phyloP scores from a whole-genome alignment of 1,284 basidiomycete genomes.

The Boletus chippewaensis region DNA sequence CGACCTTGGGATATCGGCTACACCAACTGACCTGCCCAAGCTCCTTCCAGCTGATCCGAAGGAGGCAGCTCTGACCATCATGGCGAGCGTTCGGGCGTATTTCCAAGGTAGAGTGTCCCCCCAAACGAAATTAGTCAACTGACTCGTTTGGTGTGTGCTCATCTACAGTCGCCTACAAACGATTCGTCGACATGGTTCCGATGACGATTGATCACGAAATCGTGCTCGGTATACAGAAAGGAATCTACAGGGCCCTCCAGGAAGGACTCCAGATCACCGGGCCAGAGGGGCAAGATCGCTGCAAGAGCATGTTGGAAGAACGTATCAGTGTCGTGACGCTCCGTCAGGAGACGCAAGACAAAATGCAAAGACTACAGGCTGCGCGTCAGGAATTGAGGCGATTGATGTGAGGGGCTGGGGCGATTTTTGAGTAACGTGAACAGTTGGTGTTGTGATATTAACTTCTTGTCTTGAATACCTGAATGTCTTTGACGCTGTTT shows the following conservation, averaged over 20 bases:
- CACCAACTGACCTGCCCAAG: slow-evolving; percentile 43
- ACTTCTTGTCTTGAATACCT: too few relatives aligned
- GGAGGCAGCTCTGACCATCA: slow-evolving; percentile 54
- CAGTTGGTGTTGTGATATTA: not conserved
- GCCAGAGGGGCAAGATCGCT: slow-evolving; percentile 26
- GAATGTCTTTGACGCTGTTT: too few relatives aligned
- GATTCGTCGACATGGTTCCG: slow-evolving; percentile 58
- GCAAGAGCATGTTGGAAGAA: slow-evolving; percentile 52
- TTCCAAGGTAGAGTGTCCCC: slow-evolving; percentile 49
- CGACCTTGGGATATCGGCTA: slow-evolving; percentile 40
- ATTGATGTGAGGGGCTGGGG: slow-evolving; percentile 12
- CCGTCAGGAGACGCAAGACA: slow-evolving; percentile 47
- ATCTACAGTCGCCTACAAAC: slow-evolving; percentile 57
- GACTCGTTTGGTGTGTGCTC: not conserved
- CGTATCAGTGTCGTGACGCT: slow-evolving; percentile 39
- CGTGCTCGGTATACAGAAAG: slow-evolving; percentile 39
- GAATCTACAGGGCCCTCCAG: slow-evolving; percentile 40
- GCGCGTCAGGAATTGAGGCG: slow-evolving; percentile 44
- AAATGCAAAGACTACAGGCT: slow-evolving; percentile 44
- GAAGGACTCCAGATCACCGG: slow-evolving; percentile 40
- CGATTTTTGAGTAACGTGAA: not conserved
- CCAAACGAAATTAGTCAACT: not conserved
- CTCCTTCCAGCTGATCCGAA: slow-evolving; percentile 48
- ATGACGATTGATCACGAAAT: slow-evolving; percentile 59
- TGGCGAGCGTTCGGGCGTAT: slow-evolving; percentile 67